Evolutionary conservation across 306 rosid species (phyloP).

Genomic region (Prunus persica): Prunus_persica_NCBIv2 NC_034012.1:11750501-11751000

Average conservation of each 20-base stretch:
- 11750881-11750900: conserved; percentile 27
- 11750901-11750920: conserved; percentile 21
- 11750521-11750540: conserved; percentile 14
- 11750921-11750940: conserved; percentile 5
- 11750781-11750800: conserved; percentile 27
- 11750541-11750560: background rate
- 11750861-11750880: conserved; percentile 38
- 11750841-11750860: conserved; percentile 43
- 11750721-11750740: too few species aligned
- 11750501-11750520: background rate
- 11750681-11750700: conserved; percentile 12
- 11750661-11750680: conserved; percentile 24
- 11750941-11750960: conserved; percentile 38
- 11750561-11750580: too few species aligned
- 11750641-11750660: conserved; percentile 37
- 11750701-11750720: conserved; percentile 8
- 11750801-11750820: conserved; percentile 37
- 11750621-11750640: conserved; percentile 13
- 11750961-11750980: conserved; percentile 45
- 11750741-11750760: too few species aligned
- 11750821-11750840: background rate
- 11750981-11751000: conserved; percentile 48
- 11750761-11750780: background rate
- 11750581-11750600: background rate
- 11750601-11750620: conserved; percentile 26